Evolutionary conservation across 2,329 filamentous ascomycete species (phyloP).

Genomic region (Aquanectria penicillioides): DNA sequence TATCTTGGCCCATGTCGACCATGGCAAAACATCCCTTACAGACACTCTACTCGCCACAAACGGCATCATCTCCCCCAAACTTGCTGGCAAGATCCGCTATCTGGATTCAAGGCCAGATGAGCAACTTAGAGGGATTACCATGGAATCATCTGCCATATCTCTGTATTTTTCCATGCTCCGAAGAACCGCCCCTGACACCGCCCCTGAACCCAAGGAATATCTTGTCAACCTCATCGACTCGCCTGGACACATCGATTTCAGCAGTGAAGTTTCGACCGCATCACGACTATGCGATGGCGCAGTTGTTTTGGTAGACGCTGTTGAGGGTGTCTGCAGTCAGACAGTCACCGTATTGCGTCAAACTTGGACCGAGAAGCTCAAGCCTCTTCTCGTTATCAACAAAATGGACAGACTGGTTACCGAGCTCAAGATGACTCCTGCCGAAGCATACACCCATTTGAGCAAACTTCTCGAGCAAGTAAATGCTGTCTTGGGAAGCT

Average conservation of each 20-base stretch:
- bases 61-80: slow-evolving; percentile 97
- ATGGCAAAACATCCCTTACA: slow-evolving; percentile 97
- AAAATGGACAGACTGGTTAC: slow-evolving; percentile 97
- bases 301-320: slow-evolving; percentile 92
- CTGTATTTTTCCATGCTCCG: slow-evolving; percentile 93
- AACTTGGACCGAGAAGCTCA: slow-evolving; percentile 94
- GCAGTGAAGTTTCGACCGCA: slow-evolving; percentile 95
- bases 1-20: slow-evolving; percentile 95
- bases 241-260: slow-evolving; percentile 98
- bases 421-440: slow-evolving; percentile 92
- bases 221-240: slow-evolving; percentile 98
- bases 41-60: slow-evolving; percentile 97
- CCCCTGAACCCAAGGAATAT: slow-evolving; percentile 84
- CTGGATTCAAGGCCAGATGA: slow-evolving; percentile 96
- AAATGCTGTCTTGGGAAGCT: slow-evolving; percentile 96
- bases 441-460: slow-evolving; percentile 89
- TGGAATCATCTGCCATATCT: slow-evolving; percentile 99
- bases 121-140: slow-evolving; percentile 96
- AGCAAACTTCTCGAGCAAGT: slow-evolving; percentile 93
- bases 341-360: slow-evolving; percentile 96
- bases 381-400: slow-evolving; percentile 94
- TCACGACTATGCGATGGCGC: slow-evolving; percentile 95
- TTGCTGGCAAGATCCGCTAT: slow-evolving; percentile 97
- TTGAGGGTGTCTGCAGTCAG: slow-evolving; percentile 98
- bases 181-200: slow-evolving; percentile 72